Percentiles rank a stretch among this genome's conserved stretches.
These are phyloP conservation scores for Dendrobium huoshanense DNA, from an alignment of 106 monocot species.

Conservation along the genomic window DNA sequence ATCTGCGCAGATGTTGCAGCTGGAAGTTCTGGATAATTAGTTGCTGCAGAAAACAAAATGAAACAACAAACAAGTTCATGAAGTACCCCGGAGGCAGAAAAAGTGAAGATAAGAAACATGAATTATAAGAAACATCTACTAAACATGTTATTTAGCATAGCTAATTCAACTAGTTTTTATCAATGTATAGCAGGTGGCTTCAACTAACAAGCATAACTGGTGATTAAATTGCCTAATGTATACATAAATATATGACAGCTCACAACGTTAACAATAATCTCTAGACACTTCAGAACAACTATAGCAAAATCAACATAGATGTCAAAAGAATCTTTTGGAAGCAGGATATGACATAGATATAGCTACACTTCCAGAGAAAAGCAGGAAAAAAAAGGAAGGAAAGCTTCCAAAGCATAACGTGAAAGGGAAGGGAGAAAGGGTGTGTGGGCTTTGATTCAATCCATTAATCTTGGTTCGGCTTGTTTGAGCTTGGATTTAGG, in stretches of 20 bases:
- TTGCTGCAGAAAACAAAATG: constrained; percentile 33
- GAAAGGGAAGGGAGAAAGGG: too few species aligned
- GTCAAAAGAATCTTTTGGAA: background rate
- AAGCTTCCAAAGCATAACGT: background rate
- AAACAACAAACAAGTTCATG: constrained; percentile 7
- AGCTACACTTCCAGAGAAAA: background rate
- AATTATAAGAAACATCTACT: background rate
- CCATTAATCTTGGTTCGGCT: too few species aligned
- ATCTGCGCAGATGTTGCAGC: constrained; percentile 68
- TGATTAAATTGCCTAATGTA: background rate
- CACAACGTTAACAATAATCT: background rate
- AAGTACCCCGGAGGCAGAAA: background rate
- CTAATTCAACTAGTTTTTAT: background rate
- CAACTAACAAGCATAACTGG: background rate
- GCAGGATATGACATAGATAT: background rate
- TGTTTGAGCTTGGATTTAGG: too few species aligned
- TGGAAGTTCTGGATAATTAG: constrained; percentile 70
- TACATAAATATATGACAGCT: background rate
- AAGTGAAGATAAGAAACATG: background rate
- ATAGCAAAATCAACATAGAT: background rate
- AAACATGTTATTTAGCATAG: background rate
- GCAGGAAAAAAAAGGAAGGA: background rate
- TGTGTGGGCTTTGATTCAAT: too few species aligned
- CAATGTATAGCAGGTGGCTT: background rate
- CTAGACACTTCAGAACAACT: background rate